phyloP scores from a whole-genome alignment of 2,329 filamentous ascomycete genomes.

The Monilinia aucupariae region DNA sequence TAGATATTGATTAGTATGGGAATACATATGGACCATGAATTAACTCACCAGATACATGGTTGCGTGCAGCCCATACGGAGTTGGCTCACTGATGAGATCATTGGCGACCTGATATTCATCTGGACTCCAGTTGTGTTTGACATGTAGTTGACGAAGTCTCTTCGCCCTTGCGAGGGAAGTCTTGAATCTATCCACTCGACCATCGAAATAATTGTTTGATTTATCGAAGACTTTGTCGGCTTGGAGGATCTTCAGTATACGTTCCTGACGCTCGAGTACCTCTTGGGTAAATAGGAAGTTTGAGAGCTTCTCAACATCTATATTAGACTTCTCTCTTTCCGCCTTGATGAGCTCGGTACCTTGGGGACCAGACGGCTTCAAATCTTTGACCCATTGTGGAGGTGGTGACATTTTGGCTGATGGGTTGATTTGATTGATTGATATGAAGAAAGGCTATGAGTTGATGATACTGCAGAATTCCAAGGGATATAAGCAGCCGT shows the following conservation, averaged over 20 bases:
- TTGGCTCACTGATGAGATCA: constrained; percentile 66
- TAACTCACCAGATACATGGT: constrained; percentile 57
- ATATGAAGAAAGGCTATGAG: neutral
- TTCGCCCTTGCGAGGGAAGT: constrained; percentile 66
- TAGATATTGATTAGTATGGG: constrained; percentile 29
- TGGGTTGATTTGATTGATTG: constrained; percentile 6
- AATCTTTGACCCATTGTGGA: constrained; percentile 57
- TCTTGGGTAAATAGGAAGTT: constrained; percentile 65
- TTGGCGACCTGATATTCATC: constrained; percentile 61
- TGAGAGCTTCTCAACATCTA: constrained; percentile 62
- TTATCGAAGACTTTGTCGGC: constrained; percentile 70
- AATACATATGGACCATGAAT: neutral
- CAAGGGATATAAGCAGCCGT: neutral
- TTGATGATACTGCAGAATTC: neutral
- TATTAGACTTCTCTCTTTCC: constrained; percentile 61
- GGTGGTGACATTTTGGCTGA: constrained; percentile 31
- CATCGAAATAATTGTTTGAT: constrained; percentile 69
- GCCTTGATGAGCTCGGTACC: constrained; percentile 63
- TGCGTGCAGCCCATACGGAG: constrained; percentile 68
- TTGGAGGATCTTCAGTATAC: constrained; percentile 59
- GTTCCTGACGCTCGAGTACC: constrained; percentile 53
- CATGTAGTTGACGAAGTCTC: constrained; percentile 59
- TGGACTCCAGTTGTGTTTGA: constrained; percentile 60
- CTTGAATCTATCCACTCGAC: constrained; percentile 63
- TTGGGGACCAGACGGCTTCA: constrained; percentile 61